Percentiles rank a stretch among this genome's conserved stretches.
Conservation (phyloP, 1,284 basidiomycete genomes). For the Veloboletus limbatus region DNA sequence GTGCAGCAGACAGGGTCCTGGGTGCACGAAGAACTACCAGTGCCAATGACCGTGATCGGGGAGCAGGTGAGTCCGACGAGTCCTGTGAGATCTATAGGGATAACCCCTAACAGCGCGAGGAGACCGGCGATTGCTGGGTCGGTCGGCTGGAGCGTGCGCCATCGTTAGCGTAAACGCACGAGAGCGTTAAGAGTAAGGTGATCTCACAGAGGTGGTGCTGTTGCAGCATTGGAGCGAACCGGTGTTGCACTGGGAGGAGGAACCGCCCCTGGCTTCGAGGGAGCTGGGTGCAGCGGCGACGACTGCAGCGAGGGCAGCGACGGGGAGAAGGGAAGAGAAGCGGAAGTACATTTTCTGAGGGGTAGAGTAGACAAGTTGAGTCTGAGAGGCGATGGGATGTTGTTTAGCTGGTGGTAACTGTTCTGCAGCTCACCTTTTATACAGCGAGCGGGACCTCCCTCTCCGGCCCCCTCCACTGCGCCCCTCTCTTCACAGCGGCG, state of each 20-base stretch:
- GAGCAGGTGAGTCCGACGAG: conserved; percentile 6
- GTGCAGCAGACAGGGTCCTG: conserved; percentile 16
- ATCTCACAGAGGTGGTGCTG: conserved; percentile 1
- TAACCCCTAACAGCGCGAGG: background rate
- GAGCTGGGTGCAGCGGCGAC: conserved; percentile 6
- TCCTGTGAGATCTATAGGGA: background rate
- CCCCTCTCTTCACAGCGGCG: background rate
- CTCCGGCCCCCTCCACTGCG: background rate
- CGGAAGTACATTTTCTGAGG: conserved; percentile 4
- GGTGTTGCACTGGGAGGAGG: conserved; percentile 4
- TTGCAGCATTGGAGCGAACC: conserved; percentile 12
- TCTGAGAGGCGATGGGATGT: background rate
- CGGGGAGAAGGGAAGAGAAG: conserved; percentile 3
- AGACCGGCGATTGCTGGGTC: background rate
- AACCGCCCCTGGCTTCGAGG: background rate
- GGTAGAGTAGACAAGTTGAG: background rate
- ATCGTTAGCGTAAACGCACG: background rate
- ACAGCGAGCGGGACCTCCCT: background rate
- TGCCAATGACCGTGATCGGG: background rate
- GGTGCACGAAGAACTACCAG: conserved; percentile 3
- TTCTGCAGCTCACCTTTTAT: conserved; percentile 6
- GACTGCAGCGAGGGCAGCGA: conserved; percentile 1
- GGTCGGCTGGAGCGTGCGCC: background rate
- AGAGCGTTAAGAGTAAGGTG: background rate
- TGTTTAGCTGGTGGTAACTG: background rate